Percentiles rank a stretch among this genome's conserved stretches.
Evolutionary conservation across 2,329 filamentous ascomycete genomes (phyloP).

Genomic region (Davidsoniella virescens): DNA sequence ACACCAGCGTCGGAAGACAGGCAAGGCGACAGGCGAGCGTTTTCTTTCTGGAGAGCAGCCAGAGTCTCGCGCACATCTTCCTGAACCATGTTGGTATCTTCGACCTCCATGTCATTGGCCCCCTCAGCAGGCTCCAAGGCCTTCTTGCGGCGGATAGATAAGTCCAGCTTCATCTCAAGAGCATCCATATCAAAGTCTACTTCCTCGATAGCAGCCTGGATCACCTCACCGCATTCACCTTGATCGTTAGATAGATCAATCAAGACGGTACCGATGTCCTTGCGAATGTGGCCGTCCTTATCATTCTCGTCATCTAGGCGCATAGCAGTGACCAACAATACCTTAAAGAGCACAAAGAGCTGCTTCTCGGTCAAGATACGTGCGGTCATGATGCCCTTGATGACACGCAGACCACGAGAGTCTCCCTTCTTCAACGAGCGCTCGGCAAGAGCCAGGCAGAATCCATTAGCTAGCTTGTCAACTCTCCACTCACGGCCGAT

Average conservation of each 20-base stretch:
- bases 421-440: constrained; percentile 44
- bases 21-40: constrained; percentile 31
- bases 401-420: constrained; percentile 36
- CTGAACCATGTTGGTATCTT: constrained; percentile 18
- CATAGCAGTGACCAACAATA: constrained; percentile 43
- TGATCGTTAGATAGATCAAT: constrained; percentile 46
- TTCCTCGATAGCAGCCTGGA: constrained; percentile 50
- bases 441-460: constrained; percentile 50
- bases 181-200: constrained; percentile 57
- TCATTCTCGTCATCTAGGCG: constrained; percentile 39
- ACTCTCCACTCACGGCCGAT: constrained; percentile 50
- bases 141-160: constrained; percentile 44
- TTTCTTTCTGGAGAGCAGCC: constrained; percentile 23
- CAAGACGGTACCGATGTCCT: constrained; percentile 49
- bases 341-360: constrained; percentile 47
- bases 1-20: constrained; percentile 33
- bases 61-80: constrained; percentile 26
- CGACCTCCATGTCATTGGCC: constrained; percentile 34
- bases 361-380: constrained; percentile 47
- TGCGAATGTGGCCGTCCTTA: constrained; percentile 38
- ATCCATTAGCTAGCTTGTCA: constrained; percentile 54
- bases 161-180: constrained; percentile 58
- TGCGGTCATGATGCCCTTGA: constrained; percentile 45
- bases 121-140: constrained; percentile 31
- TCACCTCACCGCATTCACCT: constrained; percentile 42